Evolutionary conservation across 2,329 filamentous ascomycete genomes (phyloP).

Genomic region (Microsporum audouinii): DNA sequence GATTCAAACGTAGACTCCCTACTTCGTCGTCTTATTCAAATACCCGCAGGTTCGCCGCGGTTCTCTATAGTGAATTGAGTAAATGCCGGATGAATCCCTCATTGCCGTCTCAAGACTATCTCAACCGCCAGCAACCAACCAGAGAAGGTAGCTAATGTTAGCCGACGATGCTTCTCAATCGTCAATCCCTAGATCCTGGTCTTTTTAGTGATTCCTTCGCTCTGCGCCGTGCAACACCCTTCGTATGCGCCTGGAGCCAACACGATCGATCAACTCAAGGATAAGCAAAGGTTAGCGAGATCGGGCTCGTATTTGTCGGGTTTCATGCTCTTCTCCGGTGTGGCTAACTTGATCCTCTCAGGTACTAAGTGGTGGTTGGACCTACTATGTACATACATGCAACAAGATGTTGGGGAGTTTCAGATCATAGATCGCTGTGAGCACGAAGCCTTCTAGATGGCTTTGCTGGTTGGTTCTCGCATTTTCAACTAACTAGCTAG

Average conservation of each 20-base stretch:
- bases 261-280: neutral
- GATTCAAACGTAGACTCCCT: no score
- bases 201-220: neutral
- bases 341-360: neutral
- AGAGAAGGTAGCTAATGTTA: no score
- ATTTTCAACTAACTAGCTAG: neutral
- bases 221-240: neutral
- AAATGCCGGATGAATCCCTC: no score
- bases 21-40: no score
- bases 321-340: neutral
- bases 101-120: no score
- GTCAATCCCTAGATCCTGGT: neutral
- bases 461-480: neutral
- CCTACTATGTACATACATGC: neutral
- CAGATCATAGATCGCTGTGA: neutral
- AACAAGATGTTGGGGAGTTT: neutral
- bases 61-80: no score
- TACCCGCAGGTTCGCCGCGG: no score
- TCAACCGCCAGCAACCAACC: no score
- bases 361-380: neutral
- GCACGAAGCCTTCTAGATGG: neutral
- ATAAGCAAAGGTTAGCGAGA: neutral
- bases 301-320: neutral
- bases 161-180: neutral
- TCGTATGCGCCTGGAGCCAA: neutral